A percentile compares a stretch with the other conserved stretches of the same genome.
These are phyloP conservation scores for Pleurotus djamor DNA, from an alignment of 768 basidiomycete species.

Conservation along the genomic window DNA sequence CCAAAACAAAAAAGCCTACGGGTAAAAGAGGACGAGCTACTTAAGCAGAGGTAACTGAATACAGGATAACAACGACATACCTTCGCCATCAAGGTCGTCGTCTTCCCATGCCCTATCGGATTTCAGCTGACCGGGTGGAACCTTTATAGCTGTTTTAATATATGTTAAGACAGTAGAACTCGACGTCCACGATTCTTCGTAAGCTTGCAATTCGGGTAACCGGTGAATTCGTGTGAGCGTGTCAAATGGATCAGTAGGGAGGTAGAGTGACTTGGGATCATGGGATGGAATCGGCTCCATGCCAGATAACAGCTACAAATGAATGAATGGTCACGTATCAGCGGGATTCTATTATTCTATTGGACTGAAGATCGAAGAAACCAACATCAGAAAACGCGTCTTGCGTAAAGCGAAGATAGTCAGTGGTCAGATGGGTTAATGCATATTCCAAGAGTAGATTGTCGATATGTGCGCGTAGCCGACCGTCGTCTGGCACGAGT, in stretches of 20 bases:
- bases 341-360: background rate
- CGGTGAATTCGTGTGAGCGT: constrained; percentile 31
- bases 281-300: constrained; percentile 41
- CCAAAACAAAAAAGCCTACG: background rate
- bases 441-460: constrained; percentile 54
- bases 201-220: constrained; percentile 28
- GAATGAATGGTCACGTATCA: background rate
- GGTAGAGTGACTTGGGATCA: constrained; percentile 48
- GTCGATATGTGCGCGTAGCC: constrained; percentile 44
- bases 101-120: constrained; percentile 37
- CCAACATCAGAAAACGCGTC: constrained; percentile 42
- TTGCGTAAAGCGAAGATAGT: constrained; percentile 55
- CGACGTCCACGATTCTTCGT: constrained; percentile 44
- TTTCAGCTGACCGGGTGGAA: constrained; percentile 20
- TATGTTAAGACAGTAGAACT: constrained; percentile 25
- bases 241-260: constrained; percentile 57
- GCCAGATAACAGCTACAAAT: constrained; percentile 36
- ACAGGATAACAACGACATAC: background rate
- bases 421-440: constrained; percentile 47
- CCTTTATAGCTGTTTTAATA: constrained; percentile 25
- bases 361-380: background rate
- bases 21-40: background rate
- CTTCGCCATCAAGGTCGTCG: constrained; percentile 31
- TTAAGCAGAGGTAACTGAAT: background rate
- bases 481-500: background rate